Conservation (phyloP, 306 rosid genomes). For the Astragalus glycyphyllos region DNA sequence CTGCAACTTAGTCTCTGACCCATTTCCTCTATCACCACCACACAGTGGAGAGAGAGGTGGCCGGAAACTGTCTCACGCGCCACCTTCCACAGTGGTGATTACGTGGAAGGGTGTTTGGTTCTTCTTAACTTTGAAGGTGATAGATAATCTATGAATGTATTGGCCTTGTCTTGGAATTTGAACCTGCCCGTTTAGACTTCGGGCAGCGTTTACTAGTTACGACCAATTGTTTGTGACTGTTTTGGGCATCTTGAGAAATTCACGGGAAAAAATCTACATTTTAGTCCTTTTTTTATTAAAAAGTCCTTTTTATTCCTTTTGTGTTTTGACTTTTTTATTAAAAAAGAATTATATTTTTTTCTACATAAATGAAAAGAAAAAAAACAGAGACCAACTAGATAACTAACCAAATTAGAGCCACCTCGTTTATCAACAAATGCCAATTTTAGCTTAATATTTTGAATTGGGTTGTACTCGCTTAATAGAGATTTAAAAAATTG, state of each 20-base stretch:
- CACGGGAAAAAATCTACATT: background rate
- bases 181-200: constrained; percentile 56
- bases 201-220: constrained; percentile 51
- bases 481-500: no score
- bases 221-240: background rate
- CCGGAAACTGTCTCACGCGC: constrained; percentile 43
- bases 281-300: no score
- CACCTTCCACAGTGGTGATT: constrained; percentile 51
- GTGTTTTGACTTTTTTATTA: no score
- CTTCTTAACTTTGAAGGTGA: background rate
- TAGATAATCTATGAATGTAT: background rate
- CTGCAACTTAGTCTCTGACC: constrained; percentile 59
- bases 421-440: no score
- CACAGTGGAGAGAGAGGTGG: constrained; percentile 1
- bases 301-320: no score
- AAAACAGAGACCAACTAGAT: no score
- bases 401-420: no score
- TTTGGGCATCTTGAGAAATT: background rate
- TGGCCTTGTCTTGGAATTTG: constrained; percentile 49
- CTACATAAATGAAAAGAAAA: no score
- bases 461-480: no score
- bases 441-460: no score
- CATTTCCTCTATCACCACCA: constrained; percentile 43
- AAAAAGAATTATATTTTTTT: no score
- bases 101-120: constrained; percentile 34